Conservation (phyloP, 1,284 basidiomycete species). For the Cutaneotrichosporon curvatum region DNA sequence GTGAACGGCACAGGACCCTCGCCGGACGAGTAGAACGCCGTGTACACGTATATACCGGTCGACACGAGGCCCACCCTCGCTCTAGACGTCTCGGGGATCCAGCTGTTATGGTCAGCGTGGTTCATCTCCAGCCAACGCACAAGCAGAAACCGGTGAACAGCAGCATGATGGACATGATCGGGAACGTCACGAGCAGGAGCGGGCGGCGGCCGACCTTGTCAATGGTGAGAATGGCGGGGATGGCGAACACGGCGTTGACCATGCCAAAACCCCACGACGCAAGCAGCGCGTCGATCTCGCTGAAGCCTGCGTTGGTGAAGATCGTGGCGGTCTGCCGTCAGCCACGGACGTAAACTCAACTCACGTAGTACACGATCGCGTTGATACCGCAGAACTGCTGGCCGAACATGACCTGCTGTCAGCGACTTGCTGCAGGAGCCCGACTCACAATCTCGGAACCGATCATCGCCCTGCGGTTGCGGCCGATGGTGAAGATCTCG, state of each 20-base stretch:
- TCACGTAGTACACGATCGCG: conserved; percentile 12
- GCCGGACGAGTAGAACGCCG: conserved; percentile 43
- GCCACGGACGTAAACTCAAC: neutral
- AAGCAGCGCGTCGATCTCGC: conserved; percentile 45
- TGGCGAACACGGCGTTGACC: conserved; percentile 24
- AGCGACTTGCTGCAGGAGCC: too few species aligned
- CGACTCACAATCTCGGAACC: conserved; percentile 54
- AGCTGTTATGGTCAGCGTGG: conserved; percentile 2
- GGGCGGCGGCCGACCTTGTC: conserved; percentile 59
- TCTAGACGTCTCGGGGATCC: conserved; percentile 9
- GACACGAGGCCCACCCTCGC: conserved; percentile 41
- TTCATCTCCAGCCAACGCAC: neutral
- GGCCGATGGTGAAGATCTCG: conserved; percentile 24
- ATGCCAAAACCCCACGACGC: conserved; percentile 59
- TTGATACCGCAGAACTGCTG: conserved; percentile 39
- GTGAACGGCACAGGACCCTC: conserved; percentile 65
- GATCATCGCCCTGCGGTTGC: conserved; percentile 65
- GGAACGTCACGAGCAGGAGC: conserved; percentile 57
- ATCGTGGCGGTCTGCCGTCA: conserved; percentile 52
- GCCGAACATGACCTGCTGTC: conserved; percentile 55
- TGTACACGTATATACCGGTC: conserved; percentile 15
- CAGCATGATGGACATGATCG: conserved; percentile 46
- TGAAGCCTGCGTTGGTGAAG: conserved; percentile 53
- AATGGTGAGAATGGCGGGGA: conserved; percentile 26
- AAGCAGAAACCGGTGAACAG: conserved; percentile 44